Base-by-base conservation (phyloP, 2,329 filamentous ascomycete genomes). In the Hymenoscyphus fraxineus region DNA sequence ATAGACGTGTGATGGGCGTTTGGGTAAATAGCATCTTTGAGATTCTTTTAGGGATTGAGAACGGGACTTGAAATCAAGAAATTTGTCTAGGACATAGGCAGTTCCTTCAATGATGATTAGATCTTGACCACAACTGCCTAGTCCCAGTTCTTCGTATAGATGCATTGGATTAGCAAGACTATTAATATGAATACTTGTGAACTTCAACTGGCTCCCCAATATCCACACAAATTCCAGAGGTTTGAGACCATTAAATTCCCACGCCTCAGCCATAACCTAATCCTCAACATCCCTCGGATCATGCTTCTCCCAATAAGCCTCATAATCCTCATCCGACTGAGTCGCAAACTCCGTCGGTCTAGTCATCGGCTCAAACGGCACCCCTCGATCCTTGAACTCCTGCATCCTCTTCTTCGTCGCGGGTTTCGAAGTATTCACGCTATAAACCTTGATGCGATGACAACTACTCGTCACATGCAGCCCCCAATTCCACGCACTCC, bases 381-480 rank as follows among this genome's bases (percentile, higher is more conserved):
- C 71, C 0, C 80, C 80, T 13, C 76, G 75, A 16, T 80, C 74
- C 64, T 87, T 81, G 38, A 88, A 77, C 66, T 81, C 73, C 55
- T 80, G 79, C 16, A 88, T 75, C 0, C 85, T 77, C 39, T 75
- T 75, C 19, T 78, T 79, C 0, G 85, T 88, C 2, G 68, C 41
- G 77, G 80, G 1, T 75, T 78, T 68, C 76, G 44, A 41, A 15
- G 61, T 80, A 74, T 89, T 89, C 61, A 89, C 81, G 68, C 85
- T 88, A 73, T 88, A 89, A 6, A 88, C 74, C 60, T 80, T 82
- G 68, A 89, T 79, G 1, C 85, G 79, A 66, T 89, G 87, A 64
- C 83, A 86, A 0, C 81, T 85, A 6, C 80, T 84, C 0, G 86
- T 89, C 3, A 89, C 85, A 70, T 89, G 87, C 22, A 89, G 75